phyloP scores from a whole-genome alignment of 1,139 yeast species.

The Ogataea hybrid region DNA sequence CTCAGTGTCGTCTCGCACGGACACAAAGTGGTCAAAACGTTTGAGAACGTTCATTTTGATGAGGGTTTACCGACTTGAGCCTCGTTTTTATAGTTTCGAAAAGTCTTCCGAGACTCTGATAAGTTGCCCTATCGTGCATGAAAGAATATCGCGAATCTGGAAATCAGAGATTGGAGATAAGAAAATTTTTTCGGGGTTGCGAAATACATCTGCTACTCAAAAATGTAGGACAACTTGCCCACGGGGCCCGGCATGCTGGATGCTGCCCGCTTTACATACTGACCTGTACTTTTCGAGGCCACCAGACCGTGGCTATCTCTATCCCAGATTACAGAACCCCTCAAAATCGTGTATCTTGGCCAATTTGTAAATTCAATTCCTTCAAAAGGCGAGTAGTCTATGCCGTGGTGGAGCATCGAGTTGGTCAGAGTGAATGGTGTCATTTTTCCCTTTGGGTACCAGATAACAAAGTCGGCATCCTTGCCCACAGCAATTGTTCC shows the following conservation, averaged over 20 bases:
- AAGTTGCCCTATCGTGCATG: conserved; percentile 3
- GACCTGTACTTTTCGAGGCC: conserved; percentile 25
- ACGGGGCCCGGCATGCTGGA: conserved; percentile 19
- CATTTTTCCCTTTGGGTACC: conserved; percentile 56
- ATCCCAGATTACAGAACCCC: conserved; percentile 39
- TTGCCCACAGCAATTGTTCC: conserved; percentile 69
- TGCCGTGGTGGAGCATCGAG: conserved; percentile 40
- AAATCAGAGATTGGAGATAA: neutral
- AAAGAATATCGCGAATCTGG: neutral
- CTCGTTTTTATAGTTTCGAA: too few species aligned
- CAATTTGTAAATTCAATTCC: conserved; percentile 42
- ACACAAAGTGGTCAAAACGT: conserved; percentile 16
- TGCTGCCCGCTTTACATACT: conserved; percentile 31
- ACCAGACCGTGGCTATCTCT: conserved; percentile 34
- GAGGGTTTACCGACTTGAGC: neutral
- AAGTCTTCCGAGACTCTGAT: too few species aligned
- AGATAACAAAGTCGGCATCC: conserved; percentile 81
- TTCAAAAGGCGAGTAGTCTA: conserved; percentile 47
- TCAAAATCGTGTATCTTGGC: conserved; percentile 44
- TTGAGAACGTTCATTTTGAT: conserved; percentile 10
- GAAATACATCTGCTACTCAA: neutral
- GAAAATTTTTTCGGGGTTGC: neutral
- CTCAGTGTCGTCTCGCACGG: conserved; percentile 16
- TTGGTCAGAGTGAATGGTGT: conserved; percentile 34
- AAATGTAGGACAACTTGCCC: conserved; percentile 13